Evolutionary conservation across 1,139 yeast species (phyloP), one percentile per base, ranked within the genome.

Genomic region (Maudiozyma humilis): DNA sequence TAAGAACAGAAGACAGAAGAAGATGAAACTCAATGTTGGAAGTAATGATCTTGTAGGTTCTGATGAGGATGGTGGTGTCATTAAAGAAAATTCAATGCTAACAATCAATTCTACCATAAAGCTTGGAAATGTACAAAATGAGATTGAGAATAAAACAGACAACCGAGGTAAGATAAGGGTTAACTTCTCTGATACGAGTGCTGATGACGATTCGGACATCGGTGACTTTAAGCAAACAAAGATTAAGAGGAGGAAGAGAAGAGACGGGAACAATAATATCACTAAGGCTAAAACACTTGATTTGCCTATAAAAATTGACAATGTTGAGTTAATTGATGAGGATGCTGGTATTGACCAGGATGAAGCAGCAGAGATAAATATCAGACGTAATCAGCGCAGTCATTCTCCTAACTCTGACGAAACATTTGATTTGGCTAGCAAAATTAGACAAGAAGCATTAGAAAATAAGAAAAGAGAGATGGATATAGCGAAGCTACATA

Each of bases 391-490:
- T n/a, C 13, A 13, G 1, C 15, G 3, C 13, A 34, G 20, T 13
- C 6, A 7, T 19, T 23, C 14, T 10, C 64, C 60, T 50, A 52
- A 52, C 10, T 57, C 62, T 35, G 54, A 55, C 38, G 54, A 54
- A 47, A 68, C 67, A 2, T 70, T 76, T 2, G 72, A 76, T 15
- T 57, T 77, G 10, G 81, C 76, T 0, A 50, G 55, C 17, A 77
- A 76, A 44, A 67, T 76, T 15, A 59, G 62, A 14, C 67, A 59
- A 50, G 65, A 65, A 42, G 65, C 65, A 15, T 43, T 56, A n/a
- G 72, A 68, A 38, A 63, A 65, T 12, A 53, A 54, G 32, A 53
- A 47, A 30, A 32, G 38, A 18, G 47, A 37, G 18, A 32, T n/a
- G 31, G 36, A 38, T 13, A 32, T 32, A n/a, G 39, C n/a, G 18